Evolutionary conservation across 257 asterid species (phyloP).

Genomic region (Prunella vulgaris): DNA sequence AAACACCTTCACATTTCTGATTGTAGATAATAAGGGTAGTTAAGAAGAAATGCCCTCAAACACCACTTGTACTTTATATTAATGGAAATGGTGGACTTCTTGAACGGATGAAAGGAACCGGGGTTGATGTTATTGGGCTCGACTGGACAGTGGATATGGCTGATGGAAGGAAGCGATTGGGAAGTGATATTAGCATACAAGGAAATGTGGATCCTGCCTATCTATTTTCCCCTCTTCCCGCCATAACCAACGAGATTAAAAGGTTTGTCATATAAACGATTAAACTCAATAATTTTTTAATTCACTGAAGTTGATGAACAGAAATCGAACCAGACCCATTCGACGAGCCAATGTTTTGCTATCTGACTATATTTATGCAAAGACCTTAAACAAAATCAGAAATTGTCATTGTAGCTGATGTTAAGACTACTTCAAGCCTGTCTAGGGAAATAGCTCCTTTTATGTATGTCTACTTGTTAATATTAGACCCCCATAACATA

Average conservation of each 20-base stretch:
- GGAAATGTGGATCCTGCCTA: constrained; percentile 91
- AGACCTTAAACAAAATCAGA: not conserved
- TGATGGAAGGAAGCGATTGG: constrained; percentile 77
- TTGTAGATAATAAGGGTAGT: constrained; percentile 68
- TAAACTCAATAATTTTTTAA: not conserved
- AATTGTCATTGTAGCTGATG: not conserved
- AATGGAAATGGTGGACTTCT: constrained; percentile 93
- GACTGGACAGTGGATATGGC: constrained; percentile 98
- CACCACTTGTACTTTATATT: constrained; percentile 87
- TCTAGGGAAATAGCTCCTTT: too few relatives aligned
- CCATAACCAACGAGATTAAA: constrained; percentile 64
- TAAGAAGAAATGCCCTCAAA: constrained; percentile 71
- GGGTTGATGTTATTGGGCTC: constrained; percentile 93
- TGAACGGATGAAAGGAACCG: constrained; percentile 87
- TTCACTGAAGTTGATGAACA: not conserved
- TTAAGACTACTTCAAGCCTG: too few relatives aligned
- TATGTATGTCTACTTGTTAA: too few relatives aligned
- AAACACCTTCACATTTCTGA: constrained; percentile 25
- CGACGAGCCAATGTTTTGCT: not conserved
- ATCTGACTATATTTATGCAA: not conserved
- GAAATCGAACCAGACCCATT: not conserved
- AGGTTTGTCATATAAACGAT: constrained; percentile 38
- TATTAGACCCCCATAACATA: too few relatives aligned
- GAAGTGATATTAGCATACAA: constrained; percentile 70
- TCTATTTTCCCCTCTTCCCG: constrained; percentile 78